phyloP scores from a whole-genome alignment of 192 early-diverging fungal species.

The Backusella australiensis region DNA sequence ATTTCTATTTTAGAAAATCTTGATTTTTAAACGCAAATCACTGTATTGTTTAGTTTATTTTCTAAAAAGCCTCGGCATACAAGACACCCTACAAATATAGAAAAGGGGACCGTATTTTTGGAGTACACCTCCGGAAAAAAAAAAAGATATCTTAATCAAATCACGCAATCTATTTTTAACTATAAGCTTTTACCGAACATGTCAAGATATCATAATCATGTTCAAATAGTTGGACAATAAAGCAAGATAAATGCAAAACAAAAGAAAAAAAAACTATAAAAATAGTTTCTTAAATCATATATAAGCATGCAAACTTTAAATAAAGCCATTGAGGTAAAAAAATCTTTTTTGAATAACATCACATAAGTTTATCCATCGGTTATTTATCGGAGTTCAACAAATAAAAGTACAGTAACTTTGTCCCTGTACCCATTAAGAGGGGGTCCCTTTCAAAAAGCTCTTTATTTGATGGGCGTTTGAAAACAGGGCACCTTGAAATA shows the following conservation, averaged over 20 bases:
- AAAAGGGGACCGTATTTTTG: not conserved
- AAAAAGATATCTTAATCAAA: not conserved
- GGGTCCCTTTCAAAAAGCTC: not conserved
- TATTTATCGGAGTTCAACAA: not conserved
- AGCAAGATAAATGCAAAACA: not conserved
- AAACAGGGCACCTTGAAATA: not conserved
- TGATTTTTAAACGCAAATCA: too few relatives aligned
- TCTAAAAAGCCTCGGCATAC: not conserved
- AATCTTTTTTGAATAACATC: not conserved
- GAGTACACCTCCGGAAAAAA: not conserved
- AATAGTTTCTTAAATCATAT: not conserved
- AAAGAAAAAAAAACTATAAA: not conserved
- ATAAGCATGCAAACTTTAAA: not conserved
- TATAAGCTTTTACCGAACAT: not conserved
- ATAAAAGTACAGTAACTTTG: not conserved
- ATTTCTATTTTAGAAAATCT: too few relatives aligned
- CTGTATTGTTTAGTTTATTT: not conserved
- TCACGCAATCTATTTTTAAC: slow-evolving; percentile 4
- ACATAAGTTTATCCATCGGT: not conserved
- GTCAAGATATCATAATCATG: not conserved
- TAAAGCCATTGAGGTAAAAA: not conserved
- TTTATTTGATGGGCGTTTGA: not conserved
- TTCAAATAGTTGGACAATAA: not conserved
- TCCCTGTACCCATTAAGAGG: not conserved
- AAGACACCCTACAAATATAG: not conserved